Evolutionary conservation across 2,329 filamentous ascomycete genomes (phyloP).

Genomic region (Plenodomus biglobosus): DNA sequence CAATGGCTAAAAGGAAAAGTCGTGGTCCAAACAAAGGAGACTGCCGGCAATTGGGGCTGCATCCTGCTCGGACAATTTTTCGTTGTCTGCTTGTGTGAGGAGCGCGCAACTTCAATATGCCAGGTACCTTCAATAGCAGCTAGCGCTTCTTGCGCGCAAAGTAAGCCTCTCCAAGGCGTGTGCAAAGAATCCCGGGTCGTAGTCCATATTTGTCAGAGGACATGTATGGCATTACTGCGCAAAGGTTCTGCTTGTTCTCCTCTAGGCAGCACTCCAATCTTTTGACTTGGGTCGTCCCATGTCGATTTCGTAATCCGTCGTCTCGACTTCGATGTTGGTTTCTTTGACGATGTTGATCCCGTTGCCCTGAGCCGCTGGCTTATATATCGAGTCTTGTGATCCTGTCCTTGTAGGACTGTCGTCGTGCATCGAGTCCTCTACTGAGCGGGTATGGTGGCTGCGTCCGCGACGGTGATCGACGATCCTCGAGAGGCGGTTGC

Average conservation of each 20-base stretch:
- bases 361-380: conserved; percentile 16
- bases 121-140: too few species aligned
- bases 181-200: too few species aligned
- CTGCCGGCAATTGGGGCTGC: too few species aligned
- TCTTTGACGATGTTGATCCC: conserved; percentile 35
- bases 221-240: background rate
- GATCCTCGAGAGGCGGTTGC: conserved; percentile 31
- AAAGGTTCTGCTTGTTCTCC: background rate
- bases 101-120: too few species aligned
- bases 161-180: too few species aligned
- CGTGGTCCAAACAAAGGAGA: too few species aligned
- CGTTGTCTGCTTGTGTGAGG: too few species aligned
- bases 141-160: too few species aligned
- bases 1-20: too few species aligned
- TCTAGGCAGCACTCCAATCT: conserved; percentile 5
- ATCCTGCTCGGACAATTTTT: too few species aligned
- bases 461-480: conserved; percentile 31
- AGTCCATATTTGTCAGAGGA: background rate
- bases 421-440: conserved; percentile 22
- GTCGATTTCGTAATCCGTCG: conserved; percentile 15
- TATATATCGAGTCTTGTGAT: conserved; percentile 41
- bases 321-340: conserved; percentile 40
- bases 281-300: conserved; percentile 6
- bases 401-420: conserved; percentile 31
- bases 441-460: conserved; percentile 12